Conservation (phyloP, 768 basidiomycete genomes). For the Suillus luteus region DNA sequence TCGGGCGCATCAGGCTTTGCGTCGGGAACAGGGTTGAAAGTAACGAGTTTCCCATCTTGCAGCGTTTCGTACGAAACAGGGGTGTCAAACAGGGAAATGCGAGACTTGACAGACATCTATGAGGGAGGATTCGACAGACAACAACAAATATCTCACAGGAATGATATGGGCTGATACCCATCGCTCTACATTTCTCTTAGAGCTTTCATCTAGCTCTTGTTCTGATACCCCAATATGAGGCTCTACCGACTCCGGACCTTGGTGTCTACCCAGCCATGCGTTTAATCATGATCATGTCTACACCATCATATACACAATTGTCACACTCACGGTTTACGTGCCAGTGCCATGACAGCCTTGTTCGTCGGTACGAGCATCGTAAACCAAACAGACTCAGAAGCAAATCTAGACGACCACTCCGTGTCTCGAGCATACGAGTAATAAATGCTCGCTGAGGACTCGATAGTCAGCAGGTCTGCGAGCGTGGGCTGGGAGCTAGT, state of each 20-base stretch:
- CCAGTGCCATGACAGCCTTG: conserved; percentile 80
- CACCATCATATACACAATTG: not conserved
- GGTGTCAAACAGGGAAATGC: conserved; percentile 42
- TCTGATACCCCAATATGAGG: conserved; percentile 62
- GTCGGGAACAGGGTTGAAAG: conserved; percentile 42
- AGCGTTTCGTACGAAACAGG: conserved; percentile 57
- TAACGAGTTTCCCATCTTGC: conserved; percentile 56
- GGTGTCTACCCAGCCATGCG: conserved; percentile 48
- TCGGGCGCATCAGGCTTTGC: conserved; percentile 43
- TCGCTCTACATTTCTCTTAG: conserved; percentile 67
- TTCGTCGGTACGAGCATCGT: conserved; percentile 86
- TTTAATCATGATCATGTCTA: not conserved
- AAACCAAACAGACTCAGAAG: conserved; percentile 27
- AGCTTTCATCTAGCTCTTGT: conserved; percentile 59
- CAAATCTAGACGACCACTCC: conserved; percentile 55
- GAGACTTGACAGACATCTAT: conserved; percentile 33
- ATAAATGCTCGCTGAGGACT: conserved; percentile 76
- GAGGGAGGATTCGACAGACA: not conserved
- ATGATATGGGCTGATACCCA: conserved; percentile 88
- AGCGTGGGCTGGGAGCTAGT: conserved; percentile 56
- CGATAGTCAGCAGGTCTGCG: conserved; percentile 78
- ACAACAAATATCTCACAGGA: conserved; percentile 48
- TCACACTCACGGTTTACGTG: conserved; percentile 75
- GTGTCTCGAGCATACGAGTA: conserved; percentile 80
- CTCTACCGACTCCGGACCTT: conserved; percentile 46